These are phyloP conservation scores for Aegilops tauschii DNA, from an alignment of 176 grass and related monocot genomes.

Conservation along the genomic window DNA sequence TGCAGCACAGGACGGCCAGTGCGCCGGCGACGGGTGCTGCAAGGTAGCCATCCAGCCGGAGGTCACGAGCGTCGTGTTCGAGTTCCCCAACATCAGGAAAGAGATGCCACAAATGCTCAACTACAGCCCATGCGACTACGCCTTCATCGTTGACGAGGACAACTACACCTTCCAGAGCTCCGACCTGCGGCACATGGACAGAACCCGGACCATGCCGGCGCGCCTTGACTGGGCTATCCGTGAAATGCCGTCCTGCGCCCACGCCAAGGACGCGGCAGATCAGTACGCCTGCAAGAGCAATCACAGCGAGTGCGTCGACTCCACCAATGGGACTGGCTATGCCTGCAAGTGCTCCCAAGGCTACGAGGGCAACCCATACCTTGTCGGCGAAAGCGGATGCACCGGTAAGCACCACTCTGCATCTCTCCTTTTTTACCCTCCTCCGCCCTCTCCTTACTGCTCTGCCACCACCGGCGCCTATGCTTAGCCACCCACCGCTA, in stretches of 20 bases:
- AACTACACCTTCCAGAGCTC: neutral
- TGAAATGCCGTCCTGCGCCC: neutral
- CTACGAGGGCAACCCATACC: neutral
- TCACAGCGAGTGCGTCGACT: neutral
- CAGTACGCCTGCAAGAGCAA: neutral
- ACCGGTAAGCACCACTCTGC: neutral
- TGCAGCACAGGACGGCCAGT: neutral
- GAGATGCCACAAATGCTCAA: neutral
- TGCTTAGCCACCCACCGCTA: too few species aligned
- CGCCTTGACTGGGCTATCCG: neutral
- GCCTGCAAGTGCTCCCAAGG: neutral
- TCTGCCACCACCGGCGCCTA: too few species aligned
- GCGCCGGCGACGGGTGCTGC: neutral
- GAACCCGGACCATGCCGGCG: neutral
- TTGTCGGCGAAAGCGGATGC: neutral
- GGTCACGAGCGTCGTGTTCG: neutral
- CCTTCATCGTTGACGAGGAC: neutral
- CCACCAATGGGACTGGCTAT: neutral
- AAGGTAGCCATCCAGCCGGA: neutral
- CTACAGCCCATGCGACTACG: neutral
- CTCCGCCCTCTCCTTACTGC: too few species aligned
- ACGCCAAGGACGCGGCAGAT: neutral
- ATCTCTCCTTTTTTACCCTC: neutral
- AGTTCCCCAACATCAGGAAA: neutral
- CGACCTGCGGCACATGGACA: neutral